Conservation (phyloP, 2,329 filamentous ascomycete genomes). For the Aaosphaeria pasadenensis region DNA sequence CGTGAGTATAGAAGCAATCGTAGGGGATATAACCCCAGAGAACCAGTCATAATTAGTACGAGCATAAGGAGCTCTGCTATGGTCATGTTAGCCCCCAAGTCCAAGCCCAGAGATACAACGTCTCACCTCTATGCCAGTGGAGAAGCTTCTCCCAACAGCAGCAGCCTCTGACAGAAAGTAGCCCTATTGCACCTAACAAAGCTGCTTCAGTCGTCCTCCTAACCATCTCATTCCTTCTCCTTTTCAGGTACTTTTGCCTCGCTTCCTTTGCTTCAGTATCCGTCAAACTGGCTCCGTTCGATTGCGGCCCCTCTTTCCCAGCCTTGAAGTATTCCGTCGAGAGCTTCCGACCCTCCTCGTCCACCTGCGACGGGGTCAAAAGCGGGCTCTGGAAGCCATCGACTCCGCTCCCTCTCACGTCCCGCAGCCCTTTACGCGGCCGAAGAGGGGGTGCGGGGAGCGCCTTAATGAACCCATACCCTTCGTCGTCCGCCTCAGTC, state of each 20-base stretch:
- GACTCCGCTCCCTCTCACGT: constrained; percentile 36
- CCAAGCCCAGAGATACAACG: background rate
- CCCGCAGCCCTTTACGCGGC: constrained; percentile 74
- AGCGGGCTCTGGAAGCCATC: constrained; percentile 39
- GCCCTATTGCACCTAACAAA: constrained; percentile 52
- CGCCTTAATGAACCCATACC: constrained; percentile 70
- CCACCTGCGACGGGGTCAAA: constrained; percentile 47
- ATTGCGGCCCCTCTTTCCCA: constrained; percentile 12
- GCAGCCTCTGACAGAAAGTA: constrained; percentile 43
- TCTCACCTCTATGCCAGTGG: constrained; percentile 41
- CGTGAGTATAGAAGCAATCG: constrained; percentile 34
- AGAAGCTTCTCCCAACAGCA: constrained; percentile 30
- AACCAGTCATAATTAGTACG: constrained; percentile 24
- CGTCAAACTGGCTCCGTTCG: constrained; percentile 17
- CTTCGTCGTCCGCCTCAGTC: constrained; percentile 93
- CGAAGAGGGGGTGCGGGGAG: constrained; percentile 74
- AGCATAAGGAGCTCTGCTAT: constrained; percentile 42
- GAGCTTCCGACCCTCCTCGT: constrained; percentile 43
- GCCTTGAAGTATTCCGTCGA: constrained; percentile 36
- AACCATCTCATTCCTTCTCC: constrained; percentile 84
- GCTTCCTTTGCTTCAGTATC: constrained; percentile 37
- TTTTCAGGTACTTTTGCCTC: constrained; percentile 72
- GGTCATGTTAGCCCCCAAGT: constrained; percentile 10
- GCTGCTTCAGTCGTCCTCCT: constrained; percentile 58
- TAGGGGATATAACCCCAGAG: constrained; percentile 37